Evolutionary conservation across 371 early-diverging fungal species (phyloP).

Genomic region (Mucor plumbeus): DNA sequence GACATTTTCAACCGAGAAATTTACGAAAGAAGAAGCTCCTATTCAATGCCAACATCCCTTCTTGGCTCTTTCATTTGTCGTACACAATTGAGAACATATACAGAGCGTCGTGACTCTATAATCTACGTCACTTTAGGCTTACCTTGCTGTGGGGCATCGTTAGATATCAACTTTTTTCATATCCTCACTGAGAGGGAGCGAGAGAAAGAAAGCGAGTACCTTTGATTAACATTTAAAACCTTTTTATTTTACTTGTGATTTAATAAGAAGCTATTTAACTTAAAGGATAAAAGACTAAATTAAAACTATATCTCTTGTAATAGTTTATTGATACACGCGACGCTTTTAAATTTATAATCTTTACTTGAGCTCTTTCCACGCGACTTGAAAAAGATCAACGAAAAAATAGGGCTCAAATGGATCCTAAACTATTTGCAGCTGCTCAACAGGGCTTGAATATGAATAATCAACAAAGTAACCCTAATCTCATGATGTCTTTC

Average conservation of each 20-base stretch:
- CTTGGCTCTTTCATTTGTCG: neutral
- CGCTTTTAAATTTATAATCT: neutral
- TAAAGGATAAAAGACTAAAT: too few relatives aligned
- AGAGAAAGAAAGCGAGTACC: neutral
- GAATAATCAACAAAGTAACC: constrained; percentile 33
- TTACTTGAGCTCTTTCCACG: neutral
- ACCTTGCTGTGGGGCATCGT: neutral
- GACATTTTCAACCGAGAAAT: constrained; percentile 18
- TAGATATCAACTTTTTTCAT: neutral
- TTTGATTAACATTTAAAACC: too few relatives aligned
- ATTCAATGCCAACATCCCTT: neutral
- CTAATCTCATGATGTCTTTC: constrained; percentile 42
- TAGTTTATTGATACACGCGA: constrained; percentile 1
- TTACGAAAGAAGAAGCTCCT: neutral
- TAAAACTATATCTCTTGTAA: neutral
- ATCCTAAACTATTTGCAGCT: constrained; percentile 47
- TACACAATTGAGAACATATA: neutral
- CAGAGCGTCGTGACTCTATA: neutral
- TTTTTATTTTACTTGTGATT: too few relatives aligned
- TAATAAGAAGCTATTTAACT: too few relatives aligned
- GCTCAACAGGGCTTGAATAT: constrained; percentile 41
- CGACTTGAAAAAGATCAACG: neutral
- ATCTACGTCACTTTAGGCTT: neutral
- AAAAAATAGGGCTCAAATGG: constrained; percentile 25
- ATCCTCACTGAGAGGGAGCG: neutral